phyloP scores from a whole-genome alignment of 176 grass and related monocot species.

The Canna indica region DNA sequence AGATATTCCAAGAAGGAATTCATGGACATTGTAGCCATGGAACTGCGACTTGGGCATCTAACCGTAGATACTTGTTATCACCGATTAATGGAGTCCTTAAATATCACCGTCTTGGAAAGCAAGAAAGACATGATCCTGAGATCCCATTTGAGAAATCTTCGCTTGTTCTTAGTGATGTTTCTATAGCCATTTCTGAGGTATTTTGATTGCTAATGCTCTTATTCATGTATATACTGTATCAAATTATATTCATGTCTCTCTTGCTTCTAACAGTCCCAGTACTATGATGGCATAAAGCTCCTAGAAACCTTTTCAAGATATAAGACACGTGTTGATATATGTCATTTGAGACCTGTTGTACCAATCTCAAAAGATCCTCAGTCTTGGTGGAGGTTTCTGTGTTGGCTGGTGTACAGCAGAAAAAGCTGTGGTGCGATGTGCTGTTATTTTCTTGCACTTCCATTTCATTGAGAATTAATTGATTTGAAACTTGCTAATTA shows the following conservation, averaged over 20 bases:
- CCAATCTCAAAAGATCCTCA: slow-evolving; percentile 59
- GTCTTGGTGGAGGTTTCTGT: slow-evolving; percentile 94
- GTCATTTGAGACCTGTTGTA: slow-evolving; percentile 80
- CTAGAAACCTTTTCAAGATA: slow-evolving; percentile 92
- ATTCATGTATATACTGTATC: no score
- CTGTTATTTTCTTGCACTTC: no score
- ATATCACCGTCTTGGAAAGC: no score
- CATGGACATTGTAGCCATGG: slow-evolving; percentile 20
- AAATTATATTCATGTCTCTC: no score
- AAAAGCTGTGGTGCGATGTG: slow-evolving; percentile 69
- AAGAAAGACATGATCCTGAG: no score
- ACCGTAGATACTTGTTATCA: slow-evolving; percentile 71
- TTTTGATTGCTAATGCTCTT: slow-evolving; percentile 22
- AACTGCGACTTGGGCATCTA: slow-evolving; percentile 52
- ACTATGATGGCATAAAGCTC: slow-evolving; percentile 83
- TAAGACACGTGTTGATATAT: slow-evolving; percentile 81
- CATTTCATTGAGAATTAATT: not conserved
- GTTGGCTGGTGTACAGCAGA: slow-evolving; percentile 78
- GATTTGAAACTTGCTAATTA: not conserved
- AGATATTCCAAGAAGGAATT: slow-evolving; percentile 98
- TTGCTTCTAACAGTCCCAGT: no score
- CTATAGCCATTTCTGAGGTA: slow-evolving; percentile 82
- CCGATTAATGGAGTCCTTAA: slow-evolving; percentile 99
- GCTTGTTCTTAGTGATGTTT: slow-evolving; percentile 86
- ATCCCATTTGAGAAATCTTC: slow-evolving; percentile 83